Percentiles rank a stretch among this genome's conserved stretches.
Conservation (phyloP, 495 filamentous ascomycete genomes). For the Neurospora cerealis region DNA sequence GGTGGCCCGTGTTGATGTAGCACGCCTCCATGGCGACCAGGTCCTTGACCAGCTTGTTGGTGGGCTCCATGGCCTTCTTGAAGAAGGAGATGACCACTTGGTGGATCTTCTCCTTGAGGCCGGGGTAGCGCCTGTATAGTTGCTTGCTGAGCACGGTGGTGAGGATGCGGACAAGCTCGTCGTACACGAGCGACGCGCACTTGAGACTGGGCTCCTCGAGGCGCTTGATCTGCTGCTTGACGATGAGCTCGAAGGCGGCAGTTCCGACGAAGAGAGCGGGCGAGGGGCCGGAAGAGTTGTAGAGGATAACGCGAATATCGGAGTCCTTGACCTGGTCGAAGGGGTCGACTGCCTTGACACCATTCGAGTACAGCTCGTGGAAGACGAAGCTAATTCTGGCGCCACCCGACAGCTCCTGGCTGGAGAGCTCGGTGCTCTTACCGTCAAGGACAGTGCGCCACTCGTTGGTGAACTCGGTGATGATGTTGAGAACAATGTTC, state of each 20-base stretch:
- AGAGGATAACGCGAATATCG: conserved; percentile 91
- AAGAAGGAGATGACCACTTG: conserved; percentile 90
- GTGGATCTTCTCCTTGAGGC: conserved; percentile 94
- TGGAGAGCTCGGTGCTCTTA: conserved; percentile 91
- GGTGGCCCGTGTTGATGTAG: conserved; percentile 98
- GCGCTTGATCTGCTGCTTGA: conserved; percentile 96
- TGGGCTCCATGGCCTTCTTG: conserved; percentile 95
- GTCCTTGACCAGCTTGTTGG: conserved; percentile 92
- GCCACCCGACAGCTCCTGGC: conserved; percentile 87
- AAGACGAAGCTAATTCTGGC: conserved; percentile 99
- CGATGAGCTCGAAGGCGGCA: conserved; percentile 93
- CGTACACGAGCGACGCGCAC: conserved; percentile 93
- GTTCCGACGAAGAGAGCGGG: conserved; percentile 97
- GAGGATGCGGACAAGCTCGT: conserved; percentile 94
- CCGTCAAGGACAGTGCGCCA: conserved; percentile 94
- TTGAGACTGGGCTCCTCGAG: conserved; percentile 94
- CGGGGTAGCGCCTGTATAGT: conserved; percentile 84
- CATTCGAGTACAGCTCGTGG: conserved; percentile 96
- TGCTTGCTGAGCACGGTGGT: conserved; percentile 80
- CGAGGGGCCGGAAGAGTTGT: conserved; percentile 97
- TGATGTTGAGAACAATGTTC: conserved; percentile 95
- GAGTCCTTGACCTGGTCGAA: conserved; percentile 97
- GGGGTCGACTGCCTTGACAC: conserved; percentile 94
- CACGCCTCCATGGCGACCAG: conserved; percentile 90
- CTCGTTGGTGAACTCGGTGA: conserved; percentile 96